Evolutionary conservation across 2,329 filamentous ascomycete genomes (phyloP).

Genomic region (Colletotrichum musicola): DNA sequence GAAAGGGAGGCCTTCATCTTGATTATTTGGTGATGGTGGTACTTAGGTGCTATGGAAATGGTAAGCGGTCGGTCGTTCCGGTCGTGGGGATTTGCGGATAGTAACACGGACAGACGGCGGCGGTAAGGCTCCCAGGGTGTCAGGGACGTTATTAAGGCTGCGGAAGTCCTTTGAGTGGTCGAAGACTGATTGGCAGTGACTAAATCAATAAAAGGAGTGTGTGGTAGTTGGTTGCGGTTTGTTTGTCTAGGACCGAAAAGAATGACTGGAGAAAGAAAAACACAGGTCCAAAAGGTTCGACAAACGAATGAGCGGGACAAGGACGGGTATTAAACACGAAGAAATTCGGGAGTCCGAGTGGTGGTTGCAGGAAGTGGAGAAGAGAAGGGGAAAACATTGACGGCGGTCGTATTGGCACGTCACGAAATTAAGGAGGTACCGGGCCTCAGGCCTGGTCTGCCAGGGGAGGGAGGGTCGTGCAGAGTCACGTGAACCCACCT

Average conservation of each 20-base stretch:
- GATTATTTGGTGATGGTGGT: background rate
- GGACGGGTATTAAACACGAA: conserved; percentile 33
- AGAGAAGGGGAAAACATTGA: conserved; percentile 35
- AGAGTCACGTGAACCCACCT: conserved; percentile 12
- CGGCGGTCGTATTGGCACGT: conserved; percentile 32
- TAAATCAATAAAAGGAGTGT: conserved; percentile 27
- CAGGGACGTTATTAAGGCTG: background rate
- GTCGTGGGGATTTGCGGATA: conserved; percentile 2
- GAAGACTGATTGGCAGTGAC: conserved; percentile 27
- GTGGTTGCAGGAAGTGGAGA: conserved; percentile 3
- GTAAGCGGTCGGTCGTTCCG: conserved; percentile 7
- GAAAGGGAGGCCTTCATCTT: conserved; percentile 55
- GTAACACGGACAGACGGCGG: conserved; percentile 3
- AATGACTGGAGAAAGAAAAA: conserved; percentile 28
- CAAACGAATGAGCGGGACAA: conserved; percentile 26
- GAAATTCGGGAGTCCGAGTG: conserved; percentile 14
- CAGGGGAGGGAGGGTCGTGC: conserved; percentile 17
- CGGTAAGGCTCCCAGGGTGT: conserved; percentile 6
- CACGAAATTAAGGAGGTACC: conserved; percentile 37
- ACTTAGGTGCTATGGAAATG: background rate
- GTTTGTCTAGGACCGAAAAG: conserved; percentile 35
- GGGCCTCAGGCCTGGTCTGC: background rate
- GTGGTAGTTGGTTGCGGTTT: conserved; percentile 15
- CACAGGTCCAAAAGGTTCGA: conserved; percentile 9
- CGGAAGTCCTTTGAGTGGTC: conserved; percentile 10